Conservation (phyloP, 768 basidiomycete genomes). For the Termitomyces eurrhizus region DNA sequence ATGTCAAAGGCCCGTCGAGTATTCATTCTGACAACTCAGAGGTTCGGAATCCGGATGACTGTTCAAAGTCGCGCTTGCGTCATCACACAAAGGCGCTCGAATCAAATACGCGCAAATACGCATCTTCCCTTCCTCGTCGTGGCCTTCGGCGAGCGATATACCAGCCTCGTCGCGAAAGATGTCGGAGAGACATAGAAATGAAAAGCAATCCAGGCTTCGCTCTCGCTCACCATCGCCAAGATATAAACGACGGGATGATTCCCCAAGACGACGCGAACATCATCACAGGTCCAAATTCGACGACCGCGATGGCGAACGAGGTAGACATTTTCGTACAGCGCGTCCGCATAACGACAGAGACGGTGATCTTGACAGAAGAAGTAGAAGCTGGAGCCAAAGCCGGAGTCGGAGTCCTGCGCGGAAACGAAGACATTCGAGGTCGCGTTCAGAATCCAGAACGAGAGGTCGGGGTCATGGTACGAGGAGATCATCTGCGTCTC, state of each 20-base stretch:
- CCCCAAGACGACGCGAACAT: conserved; percentile 9
- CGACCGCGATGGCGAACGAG: neutral
- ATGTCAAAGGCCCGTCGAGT: conserved; percentile 38
- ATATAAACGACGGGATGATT: conserved; percentile 3
- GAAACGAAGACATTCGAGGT: conserved; percentile 30
- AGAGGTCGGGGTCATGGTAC: conserved; percentile 25
- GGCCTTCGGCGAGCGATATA: neutral
- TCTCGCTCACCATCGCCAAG: conserved; percentile 5
- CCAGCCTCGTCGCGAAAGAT: neutral
- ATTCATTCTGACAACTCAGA: conserved; percentile 19
- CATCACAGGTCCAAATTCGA: neutral
- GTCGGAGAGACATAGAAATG: conserved; percentile 5
- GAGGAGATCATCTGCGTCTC: conserved; percentile 28
- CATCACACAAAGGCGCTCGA: neutral
- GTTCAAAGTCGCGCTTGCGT: neutral
- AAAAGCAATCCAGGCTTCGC: neutral
- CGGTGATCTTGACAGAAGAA: conserved; percentile 17
- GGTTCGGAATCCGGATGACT: conserved; percentile 5
- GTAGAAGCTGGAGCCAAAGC: conserved; percentile 20
- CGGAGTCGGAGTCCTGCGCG: conserved; percentile 29
- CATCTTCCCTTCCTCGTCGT: neutral
- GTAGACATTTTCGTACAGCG: neutral
- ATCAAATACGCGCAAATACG: conserved; percentile 13
- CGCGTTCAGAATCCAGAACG: conserved; percentile 30
- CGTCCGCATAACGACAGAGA: neutral